Conservation (phyloP, 2,329 filamentous ascomycete species). For the Lomentospora prolificans region DNA sequence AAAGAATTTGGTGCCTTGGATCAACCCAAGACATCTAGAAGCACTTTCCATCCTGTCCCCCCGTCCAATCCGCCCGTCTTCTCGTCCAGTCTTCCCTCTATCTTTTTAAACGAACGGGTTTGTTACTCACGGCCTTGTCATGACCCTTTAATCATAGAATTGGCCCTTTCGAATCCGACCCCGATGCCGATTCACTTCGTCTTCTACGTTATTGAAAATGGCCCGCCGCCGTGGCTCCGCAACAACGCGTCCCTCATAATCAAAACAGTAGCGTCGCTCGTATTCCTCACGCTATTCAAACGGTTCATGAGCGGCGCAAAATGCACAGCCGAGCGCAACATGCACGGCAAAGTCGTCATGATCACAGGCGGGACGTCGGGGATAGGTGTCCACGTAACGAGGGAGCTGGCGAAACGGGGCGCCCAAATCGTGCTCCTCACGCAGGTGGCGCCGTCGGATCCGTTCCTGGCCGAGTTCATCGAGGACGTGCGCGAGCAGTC, state of each 20-base stretch:
- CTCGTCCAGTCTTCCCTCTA: no score
- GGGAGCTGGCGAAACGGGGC: conserved; percentile 67
- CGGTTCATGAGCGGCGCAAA: conserved; percentile 64
- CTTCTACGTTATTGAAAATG: conserved; percentile 34
- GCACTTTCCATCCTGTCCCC: no score
- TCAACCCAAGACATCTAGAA: no score
- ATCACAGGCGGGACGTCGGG: conserved; percentile 92
- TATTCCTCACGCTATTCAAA: conserved; percentile 46
- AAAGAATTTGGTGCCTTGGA: no score
- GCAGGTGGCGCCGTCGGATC: conserved; percentile 67
- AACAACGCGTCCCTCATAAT: conserved; percentile 32
- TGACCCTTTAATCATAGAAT: no score
- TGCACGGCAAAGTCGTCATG: conserved; percentile 91
- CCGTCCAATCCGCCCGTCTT: no score
- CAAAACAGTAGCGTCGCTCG: conserved; percentile 26
- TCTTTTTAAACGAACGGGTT: no score
- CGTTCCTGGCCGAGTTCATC: conserved; percentile 87
- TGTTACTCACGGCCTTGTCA: no score
- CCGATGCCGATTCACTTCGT: conserved; percentile 46
- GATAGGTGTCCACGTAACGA: conserved; percentile 69
- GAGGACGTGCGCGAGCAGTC: conserved; percentile 72
- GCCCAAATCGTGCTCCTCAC: conserved; percentile 89
- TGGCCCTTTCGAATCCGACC: no score
- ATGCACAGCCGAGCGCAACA: conserved; percentile 67
- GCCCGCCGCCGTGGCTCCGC: conserved; percentile 38